These are phyloP conservation scores for Pyrus communis DNA, from an alignment of 306 rosid species.

Conservation along the genomic window DNA sequence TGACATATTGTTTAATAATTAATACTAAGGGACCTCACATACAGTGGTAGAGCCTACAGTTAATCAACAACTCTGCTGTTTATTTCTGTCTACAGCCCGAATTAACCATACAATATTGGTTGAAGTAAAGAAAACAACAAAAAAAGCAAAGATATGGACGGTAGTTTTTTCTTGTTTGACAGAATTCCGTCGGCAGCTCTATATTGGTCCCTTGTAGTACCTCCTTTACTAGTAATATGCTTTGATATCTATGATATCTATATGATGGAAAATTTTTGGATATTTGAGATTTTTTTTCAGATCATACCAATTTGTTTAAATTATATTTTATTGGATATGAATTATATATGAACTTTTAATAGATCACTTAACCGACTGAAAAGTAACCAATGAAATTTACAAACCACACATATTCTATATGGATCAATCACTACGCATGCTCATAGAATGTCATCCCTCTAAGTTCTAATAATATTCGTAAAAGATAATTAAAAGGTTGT, in stretches of 20 bases:
- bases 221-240: not conserved
- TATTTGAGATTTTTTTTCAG: not conserved
- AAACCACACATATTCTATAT: no score
- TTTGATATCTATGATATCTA: not conserved
- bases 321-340: not conserved
- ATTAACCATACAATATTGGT: not conserved
- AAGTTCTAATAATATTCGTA: not conserved
- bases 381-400: not conserved
- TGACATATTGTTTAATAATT: not conserved
- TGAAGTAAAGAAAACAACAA: no score
- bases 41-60: not conserved
- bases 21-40: not conserved
- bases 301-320: not conserved
- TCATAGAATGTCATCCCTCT: not conserved
- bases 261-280: not conserved
- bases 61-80: no score
- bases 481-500: no score
- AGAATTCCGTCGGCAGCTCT: not conserved
- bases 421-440: not conserved
- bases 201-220: not conserved
- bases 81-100: no score
- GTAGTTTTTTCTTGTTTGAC: not conserved
- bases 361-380: not conserved
- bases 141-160: no score
- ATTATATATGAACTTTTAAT: not conserved